Evolutionary conservation across 192 early-diverging fungal genomes (phyloP).

Genomic region (Coemansia sp.): DNA sequence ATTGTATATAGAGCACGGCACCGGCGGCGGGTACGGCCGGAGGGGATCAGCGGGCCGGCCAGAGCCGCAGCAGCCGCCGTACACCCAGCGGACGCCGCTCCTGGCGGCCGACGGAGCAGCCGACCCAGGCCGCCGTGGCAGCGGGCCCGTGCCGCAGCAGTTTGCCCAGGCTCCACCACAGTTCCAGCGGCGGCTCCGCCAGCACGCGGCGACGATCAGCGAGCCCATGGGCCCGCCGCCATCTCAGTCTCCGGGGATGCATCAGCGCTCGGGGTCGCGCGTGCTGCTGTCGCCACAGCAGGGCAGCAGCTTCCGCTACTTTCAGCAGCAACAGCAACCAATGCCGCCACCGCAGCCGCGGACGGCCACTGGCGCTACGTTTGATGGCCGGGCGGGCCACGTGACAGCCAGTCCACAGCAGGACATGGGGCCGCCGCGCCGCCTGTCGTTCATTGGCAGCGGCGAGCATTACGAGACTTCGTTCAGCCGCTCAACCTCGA

Average conservation of each 20-base stretch:
- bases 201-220: constrained; percentile 46
- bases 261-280: constrained; percentile 1
- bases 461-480: constrained; percentile 47
- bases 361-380: background rate
- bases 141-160: background rate
- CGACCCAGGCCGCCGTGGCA: background rate
- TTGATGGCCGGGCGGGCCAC: constrained; percentile 5
- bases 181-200: constrained; percentile 24
- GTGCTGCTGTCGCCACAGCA: constrained; percentile 8
- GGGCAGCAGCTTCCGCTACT: constrained; percentile 18
- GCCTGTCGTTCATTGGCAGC: constrained; percentile 34
- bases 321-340: constrained; percentile 8
- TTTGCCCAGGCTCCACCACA: constrained; percentile 1
- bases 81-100: background rate
- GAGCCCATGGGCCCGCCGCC: constrained; percentile 30
- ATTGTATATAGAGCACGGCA: constrained; percentile 10
- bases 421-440: constrained; percentile 20
- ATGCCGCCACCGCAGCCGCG: background rate
- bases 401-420: constrained; percentile 7
- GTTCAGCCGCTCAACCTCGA: constrained; percentile 41
- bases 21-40: background rate
- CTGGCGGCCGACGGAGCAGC: background rate
- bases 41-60: background rate
- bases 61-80: constrained; percentile 13
- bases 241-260: no score